Conservation (phyloP, 192 early-diverging fungal genomes). For the Kickxella alabastrina region DNA sequence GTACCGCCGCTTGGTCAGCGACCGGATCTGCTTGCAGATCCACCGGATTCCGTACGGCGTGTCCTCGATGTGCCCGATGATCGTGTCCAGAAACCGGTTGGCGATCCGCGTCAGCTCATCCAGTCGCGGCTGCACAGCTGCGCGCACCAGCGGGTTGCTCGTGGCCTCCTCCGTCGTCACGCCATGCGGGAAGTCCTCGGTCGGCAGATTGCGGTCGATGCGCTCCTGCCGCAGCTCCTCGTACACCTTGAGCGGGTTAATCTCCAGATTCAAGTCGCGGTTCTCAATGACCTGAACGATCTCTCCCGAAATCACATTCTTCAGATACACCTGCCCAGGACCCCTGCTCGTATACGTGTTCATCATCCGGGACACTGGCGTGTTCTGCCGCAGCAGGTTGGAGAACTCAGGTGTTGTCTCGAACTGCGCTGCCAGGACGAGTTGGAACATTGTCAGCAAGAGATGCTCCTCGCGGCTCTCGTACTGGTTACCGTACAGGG, state of each 20-base stretch:
- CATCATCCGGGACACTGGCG: conserved; percentile 97
- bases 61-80: conserved; percentile 74
- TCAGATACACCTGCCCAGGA: conserved; percentile 89
- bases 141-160: conserved; percentile 76
- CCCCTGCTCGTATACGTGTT: conserved; percentile 93
- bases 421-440: conserved; percentile 89
- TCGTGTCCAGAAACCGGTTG: conserved; percentile 79
- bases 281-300: conserved; percentile 78
- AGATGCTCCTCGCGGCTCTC: conserved; percentile 95
- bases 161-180: conserved; percentile 81
- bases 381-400: conserved; percentile 88
- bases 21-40: conserved; percentile 98
- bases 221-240: conserved; percentile 47
- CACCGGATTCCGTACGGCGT: conserved; percentile 96
- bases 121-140: conserved; percentile 77
- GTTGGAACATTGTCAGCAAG: conserved; percentile 93
- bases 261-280: conserved; percentile 84
- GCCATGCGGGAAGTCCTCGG: conserved; percentile 61
- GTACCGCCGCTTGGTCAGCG: conserved; percentile 87
- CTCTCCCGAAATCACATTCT: conserved; percentile 74
- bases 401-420: conserved; percentile 86
- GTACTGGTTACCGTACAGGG: conserved; percentile 94
- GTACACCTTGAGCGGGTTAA: conserved; percentile 86
- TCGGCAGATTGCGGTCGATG: conserved; percentile 22
- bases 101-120: conserved; percentile 83